Percentiles rank a stretch among this genome's conserved stretches.
phyloP scores from a whole-genome alignment of 2,329 filamentous ascomycete species.

The Pyrenophora teres region DNA sequence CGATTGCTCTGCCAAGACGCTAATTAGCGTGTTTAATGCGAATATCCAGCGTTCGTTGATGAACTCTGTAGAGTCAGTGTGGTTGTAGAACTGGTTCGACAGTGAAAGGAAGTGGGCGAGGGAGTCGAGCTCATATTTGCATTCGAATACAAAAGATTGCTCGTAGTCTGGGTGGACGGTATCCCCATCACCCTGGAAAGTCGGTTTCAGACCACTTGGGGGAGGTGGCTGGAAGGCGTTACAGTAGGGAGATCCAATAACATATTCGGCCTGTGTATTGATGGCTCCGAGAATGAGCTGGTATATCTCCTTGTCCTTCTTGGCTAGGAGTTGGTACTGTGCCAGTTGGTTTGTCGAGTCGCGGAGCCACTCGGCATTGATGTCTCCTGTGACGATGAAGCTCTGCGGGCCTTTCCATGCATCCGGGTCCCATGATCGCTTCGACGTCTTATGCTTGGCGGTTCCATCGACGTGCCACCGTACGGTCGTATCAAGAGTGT shows the following conservation, averaged over 20 bases:
- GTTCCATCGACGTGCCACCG: conserved; percentile 78
- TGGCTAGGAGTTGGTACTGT: conserved; percentile 85
- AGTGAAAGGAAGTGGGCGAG: conserved; percentile 88
- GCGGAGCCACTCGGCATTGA: conserved; percentile 89
- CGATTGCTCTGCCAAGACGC: conserved; percentile 78
- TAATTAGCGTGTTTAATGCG: conserved; percentile 75
- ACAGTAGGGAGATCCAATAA: conserved; percentile 94
- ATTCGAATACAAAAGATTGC: conserved; percentile 86
- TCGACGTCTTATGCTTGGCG: conserved; percentile 46
- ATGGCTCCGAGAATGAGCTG: conserved; percentile 88
- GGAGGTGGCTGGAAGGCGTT: conserved; percentile 97
- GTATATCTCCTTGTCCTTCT: conserved; percentile 77
- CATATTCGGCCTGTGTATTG: conserved; percentile 93
- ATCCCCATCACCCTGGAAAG: conserved; percentile 81
- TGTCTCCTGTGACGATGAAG: conserved; percentile 92
- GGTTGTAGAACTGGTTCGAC: conserved; percentile 81
- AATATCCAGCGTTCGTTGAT: conserved; percentile 76
- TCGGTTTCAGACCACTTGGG: conserved; percentile 73
- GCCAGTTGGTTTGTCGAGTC: conserved; percentile 93
- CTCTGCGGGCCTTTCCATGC: conserved; percentile 85
- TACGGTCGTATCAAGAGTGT: conserved; percentile 86
- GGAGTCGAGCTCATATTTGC: conserved; percentile 98
- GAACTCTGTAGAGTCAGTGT: conserved; percentile 78
- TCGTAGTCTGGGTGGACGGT: conserved; percentile 86
- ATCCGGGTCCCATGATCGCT: conserved; percentile 47